phyloP scores from a whole-genome alignment of 257 asterid genomes.

The Nyctanthes arbortristis region DNA sequence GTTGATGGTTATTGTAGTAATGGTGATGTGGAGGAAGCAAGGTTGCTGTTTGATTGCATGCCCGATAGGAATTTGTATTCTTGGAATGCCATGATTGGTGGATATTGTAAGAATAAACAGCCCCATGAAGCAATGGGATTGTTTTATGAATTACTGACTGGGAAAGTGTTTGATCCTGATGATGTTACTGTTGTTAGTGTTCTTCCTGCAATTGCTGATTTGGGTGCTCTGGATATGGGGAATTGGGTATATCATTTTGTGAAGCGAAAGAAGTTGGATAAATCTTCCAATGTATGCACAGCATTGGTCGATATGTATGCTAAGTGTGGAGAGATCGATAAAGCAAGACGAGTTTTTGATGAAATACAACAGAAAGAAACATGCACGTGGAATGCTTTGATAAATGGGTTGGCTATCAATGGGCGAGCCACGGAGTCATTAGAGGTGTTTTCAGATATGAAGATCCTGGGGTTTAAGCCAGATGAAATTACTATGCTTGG shows the following conservation, averaged over 20 bases:
- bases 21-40: conserved; percentile 59
- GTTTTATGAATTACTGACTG: conserved; percentile 61
- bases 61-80: conserved; percentile 73
- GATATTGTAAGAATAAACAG: conserved; percentile 67
- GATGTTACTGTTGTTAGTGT: conserved; percentile 75
- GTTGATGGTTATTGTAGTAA: conserved; percentile 73
- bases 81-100: conserved; percentile 94
- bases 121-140: conserved; percentile 64
- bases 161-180: conserved; percentile 51
- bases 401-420: conserved; percentile 85
- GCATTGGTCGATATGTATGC: conserved; percentile 91
- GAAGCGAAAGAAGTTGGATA: conserved; percentile 63
- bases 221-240: conserved; percentile 89
- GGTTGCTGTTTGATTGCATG: conserved; percentile 68
- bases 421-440: conserved; percentile 80
- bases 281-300: conserved; percentile 71
- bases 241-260: conserved; percentile 60
- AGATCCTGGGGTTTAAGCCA: conserved; percentile 48
- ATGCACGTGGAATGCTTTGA: conserved; percentile 88
- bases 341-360: conserved; percentile 61
- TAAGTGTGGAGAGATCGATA: conserved; percentile 77
- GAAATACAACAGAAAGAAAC: conserved; percentile 44
- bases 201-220: conserved; percentile 87
- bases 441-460: conserved; percentile 63
- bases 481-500: conserved; percentile 80